Base-by-base conservation (phyloP, 768 basidiomycete genomes). In the Leccinum sublutescens region DNA sequence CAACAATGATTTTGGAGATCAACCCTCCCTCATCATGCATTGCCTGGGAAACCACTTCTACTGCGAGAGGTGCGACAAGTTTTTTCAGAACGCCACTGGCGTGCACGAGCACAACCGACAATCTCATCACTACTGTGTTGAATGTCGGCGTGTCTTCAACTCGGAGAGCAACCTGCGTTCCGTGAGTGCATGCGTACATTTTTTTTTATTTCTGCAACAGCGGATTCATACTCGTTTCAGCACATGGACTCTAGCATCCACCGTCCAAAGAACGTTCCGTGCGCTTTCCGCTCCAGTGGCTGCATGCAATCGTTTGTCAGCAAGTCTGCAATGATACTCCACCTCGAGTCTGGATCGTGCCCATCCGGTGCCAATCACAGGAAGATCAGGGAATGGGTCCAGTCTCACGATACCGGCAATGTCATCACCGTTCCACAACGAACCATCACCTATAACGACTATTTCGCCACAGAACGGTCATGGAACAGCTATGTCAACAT, bases 271-370 rank as follows among this genome's bases (percentile, higher is more conserved):
- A 40, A 64, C 19, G 51, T 83, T 74, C 64, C 71, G 61, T 73
- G 80, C 66, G 72, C 75, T 0, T 74, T 78, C 57, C 55, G 52
- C 9, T 1, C n/a, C 23, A 58, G 19, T 5, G 76, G 78, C 36
- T 90, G 89, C 65, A 70, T 58, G 1, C 61, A 62, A 21, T 63
- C 56, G 1, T 89, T 89, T 71, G 68, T 84, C 54, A 82, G 80
- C 19, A 73, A 64, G 47, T 79, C 86, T 9, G 82, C 85, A 10
- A 75, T 90, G 50, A 65, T 83, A 33, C 78, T 82, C 31, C 88
- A 91, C 68, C 77, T 88, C 66, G 89, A 90, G 65, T 74, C 78
- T 11, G 87, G 87, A 1, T 61, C 66, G 3, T 89, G 89, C 67
- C 54, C 62, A 23, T 86, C 86, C 0, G 80, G 83, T 11, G 69